A percentile compares a stretch with the other conserved stretches of the same genome.
Conservation (phyloP, 75 land plant species). For the Sequoiadendron giganteum region DNA sequence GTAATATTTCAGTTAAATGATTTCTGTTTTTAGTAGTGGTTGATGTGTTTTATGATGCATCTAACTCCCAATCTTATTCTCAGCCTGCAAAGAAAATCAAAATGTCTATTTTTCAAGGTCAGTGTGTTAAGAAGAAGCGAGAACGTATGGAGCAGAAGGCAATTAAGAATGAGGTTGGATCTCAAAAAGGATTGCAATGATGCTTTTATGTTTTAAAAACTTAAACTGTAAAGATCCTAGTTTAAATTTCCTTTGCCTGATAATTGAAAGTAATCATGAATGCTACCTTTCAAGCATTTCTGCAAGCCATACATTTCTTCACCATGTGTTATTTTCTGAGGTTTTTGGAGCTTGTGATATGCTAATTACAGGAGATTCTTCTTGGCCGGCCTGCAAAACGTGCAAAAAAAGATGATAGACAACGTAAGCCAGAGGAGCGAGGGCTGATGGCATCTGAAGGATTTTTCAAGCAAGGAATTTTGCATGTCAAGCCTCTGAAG, state of each 20-base stretch:
- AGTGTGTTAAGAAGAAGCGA: not conserved
- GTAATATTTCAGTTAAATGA: not conserved
- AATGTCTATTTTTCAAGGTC: not conserved
- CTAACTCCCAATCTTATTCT: not conserved
- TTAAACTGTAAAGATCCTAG: not conserved
- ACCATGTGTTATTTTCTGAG: not conserved
- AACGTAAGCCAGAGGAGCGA: not conserved
- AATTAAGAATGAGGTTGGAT: conserved; percentile 5
- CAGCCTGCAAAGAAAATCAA: conserved; percentile 8
- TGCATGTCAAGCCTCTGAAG: conserved; percentile 7
- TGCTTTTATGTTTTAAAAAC: not conserved
- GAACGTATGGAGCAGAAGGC: conserved; percentile 2
- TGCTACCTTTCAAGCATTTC: not conserved
- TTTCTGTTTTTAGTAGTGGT: not conserved
- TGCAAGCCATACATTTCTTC: not conserved
- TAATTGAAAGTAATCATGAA: not conserved
- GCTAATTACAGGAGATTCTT: not conserved
- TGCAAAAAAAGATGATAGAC: not conserved
- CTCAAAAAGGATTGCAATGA: not conserved
- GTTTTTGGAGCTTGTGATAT: not conserved
- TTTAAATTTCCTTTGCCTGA: not conserved
- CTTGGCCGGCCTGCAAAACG: not conserved
- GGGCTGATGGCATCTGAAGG: conserved; percentile 12
- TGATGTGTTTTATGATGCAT: not conserved
- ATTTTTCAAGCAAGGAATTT: not conserved